Base-by-base conservation (phyloP, 179 eudicot genomes). In the Sideroxylon spinosum region DNA sequence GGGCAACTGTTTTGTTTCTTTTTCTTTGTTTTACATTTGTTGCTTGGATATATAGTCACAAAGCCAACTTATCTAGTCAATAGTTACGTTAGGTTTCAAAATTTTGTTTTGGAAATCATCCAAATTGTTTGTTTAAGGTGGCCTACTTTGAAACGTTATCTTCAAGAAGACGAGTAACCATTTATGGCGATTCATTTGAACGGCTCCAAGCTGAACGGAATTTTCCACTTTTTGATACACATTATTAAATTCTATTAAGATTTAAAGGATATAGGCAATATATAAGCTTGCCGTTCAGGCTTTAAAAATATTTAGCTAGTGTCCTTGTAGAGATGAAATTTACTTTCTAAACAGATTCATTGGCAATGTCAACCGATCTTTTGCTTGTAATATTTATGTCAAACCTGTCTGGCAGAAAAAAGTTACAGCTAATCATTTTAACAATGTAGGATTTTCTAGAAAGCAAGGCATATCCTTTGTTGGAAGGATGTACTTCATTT, bases 401-500 rank as follows among this genome's bases (percentile, higher is more conserved):
- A 48, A 23, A 63, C 49, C 22, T 75, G 25, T 62, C 22, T 62
- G 17, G 23, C 49, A 46, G 71, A 23, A 2, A 55, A 69, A 48
- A 49, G 11, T 53, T 25, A 9, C 55, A 52, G 55, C 60, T 74
- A 50, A 69, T 32, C 32, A 26, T 59, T 25, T 49, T n/a, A 17
- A 12, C 5, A 44, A 26, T 28, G 6, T 61, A 88, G 88, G 89
- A 49, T 82, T 94, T 92, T 84, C 80, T 94, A 12, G 82, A 81
- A 79, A 86, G 72, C 49, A 86, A 86, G 79, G 94, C 92, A 12
- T 94, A 94, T 80, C 92, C 93, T 1, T 83, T 94, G 81, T 78
- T 94, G 25, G 90, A 94, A 88, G 91, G 98, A 44, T 86, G 90
- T 68, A 81, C 89, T 26, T 85, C 81, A 0, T 94, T 94, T 85